Evolutionary conservation across 176 grass and related monocot species (phyloP).

Genomic region (Zea luxurians): DNA sequence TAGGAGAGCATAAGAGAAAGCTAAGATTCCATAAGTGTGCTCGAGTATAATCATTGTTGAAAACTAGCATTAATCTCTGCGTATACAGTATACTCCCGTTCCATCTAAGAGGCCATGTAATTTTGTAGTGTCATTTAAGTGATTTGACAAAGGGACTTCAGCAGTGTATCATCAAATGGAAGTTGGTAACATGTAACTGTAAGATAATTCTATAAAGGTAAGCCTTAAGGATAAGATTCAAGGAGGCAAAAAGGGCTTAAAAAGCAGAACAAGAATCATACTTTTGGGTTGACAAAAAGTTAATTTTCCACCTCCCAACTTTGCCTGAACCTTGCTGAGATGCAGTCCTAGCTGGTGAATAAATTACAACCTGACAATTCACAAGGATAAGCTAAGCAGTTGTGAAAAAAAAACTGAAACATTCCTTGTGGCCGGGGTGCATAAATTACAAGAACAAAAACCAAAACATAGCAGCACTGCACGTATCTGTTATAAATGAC

Average conservation of each 20-base stretch:
- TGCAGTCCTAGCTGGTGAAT: slow-evolving; percentile 93
- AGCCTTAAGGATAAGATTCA: neutral
- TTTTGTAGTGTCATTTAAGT: neutral
- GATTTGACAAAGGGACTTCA: neutral
- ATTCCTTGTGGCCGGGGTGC: neutral
- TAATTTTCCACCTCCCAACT: slow-evolving; percentile 92
- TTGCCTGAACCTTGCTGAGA: slow-evolving; percentile 97
- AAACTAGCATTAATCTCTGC: neutral
- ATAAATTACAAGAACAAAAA: slow-evolving; percentile 15
- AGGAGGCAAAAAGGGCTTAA: neutral
- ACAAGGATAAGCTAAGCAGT: slow-evolving; percentile 27
- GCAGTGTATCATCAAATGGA: neutral
- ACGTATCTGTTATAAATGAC: neutral
- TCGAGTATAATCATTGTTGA: neutral
- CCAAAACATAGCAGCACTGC: neutral
- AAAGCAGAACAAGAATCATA: slow-evolving; percentile 49
- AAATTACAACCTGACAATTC: slow-evolving; percentile 77
- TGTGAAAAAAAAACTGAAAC: neutral
- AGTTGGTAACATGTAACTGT: neutral
- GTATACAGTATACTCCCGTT: neutral
- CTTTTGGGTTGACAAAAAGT: slow-evolving; percentile 97
- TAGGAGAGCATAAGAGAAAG: neutral
- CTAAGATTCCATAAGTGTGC: too few relatives aligned
- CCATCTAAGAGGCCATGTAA: neutral
- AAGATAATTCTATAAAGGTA: neutral